Conservation (phyloP, 805 yeast genomes). For the Kuraishia molischiana region DNA sequence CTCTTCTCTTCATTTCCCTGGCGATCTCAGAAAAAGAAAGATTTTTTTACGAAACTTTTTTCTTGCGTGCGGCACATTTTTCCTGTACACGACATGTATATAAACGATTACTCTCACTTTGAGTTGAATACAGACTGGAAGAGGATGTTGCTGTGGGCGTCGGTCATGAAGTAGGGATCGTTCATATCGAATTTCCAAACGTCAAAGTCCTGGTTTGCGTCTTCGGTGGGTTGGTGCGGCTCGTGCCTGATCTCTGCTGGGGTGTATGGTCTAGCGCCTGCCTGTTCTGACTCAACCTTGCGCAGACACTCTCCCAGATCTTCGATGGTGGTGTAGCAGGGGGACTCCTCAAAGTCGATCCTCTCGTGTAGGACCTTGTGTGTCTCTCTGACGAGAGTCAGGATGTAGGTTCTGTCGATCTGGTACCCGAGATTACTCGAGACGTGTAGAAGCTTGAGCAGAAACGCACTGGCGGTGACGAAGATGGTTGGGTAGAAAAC, state of each 20-base stretch:
- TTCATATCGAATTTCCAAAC: constrained; percentile 2
- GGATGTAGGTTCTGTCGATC: background rate
- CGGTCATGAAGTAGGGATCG: constrained; percentile 3
- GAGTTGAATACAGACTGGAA: constrained; percentile 2
- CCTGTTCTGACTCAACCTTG: background rate
- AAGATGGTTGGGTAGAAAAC: constrained; percentile 2
- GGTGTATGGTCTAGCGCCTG: background rate
- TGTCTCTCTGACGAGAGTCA: background rate
- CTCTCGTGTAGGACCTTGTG: background rate
- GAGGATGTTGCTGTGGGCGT: background rate
- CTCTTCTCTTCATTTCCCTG: too few relatives aligned
- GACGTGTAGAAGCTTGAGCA: constrained; percentile 1
- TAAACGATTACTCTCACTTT: too few relatives aligned
- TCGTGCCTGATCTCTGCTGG: background rate
- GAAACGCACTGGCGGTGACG: constrained; percentile 1
- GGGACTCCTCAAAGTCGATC: background rate
- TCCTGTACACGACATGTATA: too few relatives aligned
- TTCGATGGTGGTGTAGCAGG: background rate
- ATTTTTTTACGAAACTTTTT: too few relatives aligned
- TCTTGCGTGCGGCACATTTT: too few relatives aligned
- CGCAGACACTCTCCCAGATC: background rate
- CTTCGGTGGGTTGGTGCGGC: background rate
- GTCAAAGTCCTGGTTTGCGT: background rate
- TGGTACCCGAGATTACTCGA: background rate
- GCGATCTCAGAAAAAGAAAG: too few relatives aligned